Percentiles rank a stretch among this genome's conserved stretches.
Conservation (phyloP, 129 eudicot genomes). For the Ambrosia trifida region DNA sequence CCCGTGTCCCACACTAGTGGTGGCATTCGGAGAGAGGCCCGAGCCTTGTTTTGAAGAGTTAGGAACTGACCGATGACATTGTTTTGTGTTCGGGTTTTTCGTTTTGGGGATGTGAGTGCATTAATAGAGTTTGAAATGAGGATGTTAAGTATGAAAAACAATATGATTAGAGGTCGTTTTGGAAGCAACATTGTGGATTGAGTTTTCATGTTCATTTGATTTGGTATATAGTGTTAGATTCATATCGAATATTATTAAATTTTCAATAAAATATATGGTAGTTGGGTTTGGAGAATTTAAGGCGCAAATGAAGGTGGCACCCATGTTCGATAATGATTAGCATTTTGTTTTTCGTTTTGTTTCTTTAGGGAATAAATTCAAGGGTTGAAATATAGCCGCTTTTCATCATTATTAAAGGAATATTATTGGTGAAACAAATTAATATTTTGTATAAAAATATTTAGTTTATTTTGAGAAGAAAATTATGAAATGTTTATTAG, state of each 20-base stretch:
- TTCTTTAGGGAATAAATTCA: slow-evolving; percentile 14
- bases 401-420: slow-evolving; percentile 24
- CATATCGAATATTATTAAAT: slow-evolving; percentile 19
- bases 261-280: slow-evolving; percentile 6
- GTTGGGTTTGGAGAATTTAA: slow-evolving; percentile 41
- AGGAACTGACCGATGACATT: slow-evolving; percentile 41
- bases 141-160: slow-evolving; percentile 27
- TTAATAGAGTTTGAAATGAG: slow-evolving; percentile 31
- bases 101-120: slow-evolving; percentile 27
- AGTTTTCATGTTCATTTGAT: slow-evolving; percentile 20
- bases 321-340: slow-evolving; percentile 85
- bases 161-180: slow-evolving; percentile 28
- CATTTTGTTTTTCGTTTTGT: slow-evolving; percentile 32
- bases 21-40: slow-evolving; percentile 41
- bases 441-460: not conserved
- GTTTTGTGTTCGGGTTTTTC: not conserved
- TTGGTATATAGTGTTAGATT: slow-evolving; percentile 27
- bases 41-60: slow-evolving; percentile 59
- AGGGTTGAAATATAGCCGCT: slow-evolving; percentile 37
- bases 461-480: not conserved
- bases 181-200: slow-evolving; percentile 34
- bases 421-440: slow-evolving; percentile 15
- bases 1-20: slow-evolving; percentile 65
- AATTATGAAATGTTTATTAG: not conserved
- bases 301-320: slow-evolving; percentile 74